A percentile compares a stretch with the other conserved stretches of the same genome.
phyloP scores from a whole-genome alignment of 1,139 yeast genomes.

The Saccharomyces hybrid region DNA sequence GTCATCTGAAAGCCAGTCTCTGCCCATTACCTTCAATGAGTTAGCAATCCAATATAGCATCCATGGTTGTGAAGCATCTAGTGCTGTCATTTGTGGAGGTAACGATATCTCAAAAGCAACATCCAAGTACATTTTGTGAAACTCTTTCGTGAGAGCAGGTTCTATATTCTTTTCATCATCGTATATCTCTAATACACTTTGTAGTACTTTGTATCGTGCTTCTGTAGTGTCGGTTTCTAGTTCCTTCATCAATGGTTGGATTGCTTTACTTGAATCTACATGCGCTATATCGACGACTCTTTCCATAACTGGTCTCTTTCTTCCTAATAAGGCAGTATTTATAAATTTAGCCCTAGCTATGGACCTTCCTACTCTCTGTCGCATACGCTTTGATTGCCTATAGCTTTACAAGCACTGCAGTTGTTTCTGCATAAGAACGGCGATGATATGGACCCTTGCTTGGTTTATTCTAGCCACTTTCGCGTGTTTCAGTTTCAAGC shows the following conservation, averaged over 20 bases:
- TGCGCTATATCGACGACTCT: conserved; percentile 12
- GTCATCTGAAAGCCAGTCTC: conserved; percentile 21
- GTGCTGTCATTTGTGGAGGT: conserved; percentile 36
- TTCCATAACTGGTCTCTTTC: conserved; percentile 20
- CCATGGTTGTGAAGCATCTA: conserved; percentile 94
- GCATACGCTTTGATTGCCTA: background rate
- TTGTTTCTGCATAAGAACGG: background rate
- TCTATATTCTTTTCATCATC: conserved; percentile 13
- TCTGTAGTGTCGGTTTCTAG: conserved; percentile 36
- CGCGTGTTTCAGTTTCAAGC: background rate
- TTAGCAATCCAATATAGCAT: conserved; percentile 76
- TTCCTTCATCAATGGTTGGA: conserved; percentile 20
- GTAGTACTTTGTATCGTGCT: conserved; percentile 39
- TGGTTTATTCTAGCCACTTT: conserved; percentile 2
- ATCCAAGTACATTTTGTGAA: conserved; percentile 38
- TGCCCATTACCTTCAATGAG: conserved; percentile 40
- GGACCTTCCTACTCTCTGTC: background rate
- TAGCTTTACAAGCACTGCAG: background rate
- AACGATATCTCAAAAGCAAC: conserved; percentile 36
- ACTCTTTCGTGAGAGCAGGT: conserved; percentile 28
- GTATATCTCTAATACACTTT: conserved; percentile 1
- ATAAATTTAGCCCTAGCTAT: conserved; percentile 10
- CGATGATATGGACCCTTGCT: conserved; percentile 5
- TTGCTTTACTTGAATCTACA: conserved; percentile 10
- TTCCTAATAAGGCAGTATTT: conserved; percentile 25